Evolutionary conservation across 1,284 basidiomycete species (phyloP), one percentile per base, ranked within the genome.

Genomic region (Austroboletus niveus): DNA sequence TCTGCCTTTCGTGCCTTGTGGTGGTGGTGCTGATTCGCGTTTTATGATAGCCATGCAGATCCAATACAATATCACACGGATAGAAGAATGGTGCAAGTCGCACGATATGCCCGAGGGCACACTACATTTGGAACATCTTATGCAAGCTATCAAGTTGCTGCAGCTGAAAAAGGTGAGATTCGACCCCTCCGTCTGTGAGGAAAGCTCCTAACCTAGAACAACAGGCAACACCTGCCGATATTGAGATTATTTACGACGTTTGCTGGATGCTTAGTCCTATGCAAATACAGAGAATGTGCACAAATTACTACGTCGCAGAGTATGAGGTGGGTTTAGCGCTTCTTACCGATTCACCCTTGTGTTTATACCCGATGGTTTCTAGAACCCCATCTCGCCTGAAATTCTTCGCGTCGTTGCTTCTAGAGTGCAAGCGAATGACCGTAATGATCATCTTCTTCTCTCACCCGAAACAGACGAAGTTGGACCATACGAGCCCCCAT

Each of bases 231-330:
- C 79, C 92, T 38, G 87, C 88, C 27, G 94, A 98, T 69, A 97
- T 98, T 58, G 94, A 99, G 71, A 98, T 99, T 63, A 96, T 98
- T 63, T 99, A 98, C 68, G 91, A 97, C 68, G 96, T 99, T 50
- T 99, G 95, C 79, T 99, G 97, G 97, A 99, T 99, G 88, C 79
- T 99, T 48, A 98, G 94, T 54, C 97, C 97, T 0, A 96, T 96
- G 68, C 97, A 99, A 72, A 99, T 99, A 62, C 97, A 99, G 75
- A 91, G 96, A 66, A 93, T 98, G 82, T 97, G 96, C 73, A 90
- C 89, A 54, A 95, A 97, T 73, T 99, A 99, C 76, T 96, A 97
- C 66, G 95, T 97, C 54, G 97, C 97, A 44, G 97, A 99, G 74
- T 98, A 97, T 69, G 94, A 98, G 81, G 92, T 92, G 60, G 39